Base-by-base conservation (phyloP, 129 eudicot species). In the Tagetes patula region DNA sequence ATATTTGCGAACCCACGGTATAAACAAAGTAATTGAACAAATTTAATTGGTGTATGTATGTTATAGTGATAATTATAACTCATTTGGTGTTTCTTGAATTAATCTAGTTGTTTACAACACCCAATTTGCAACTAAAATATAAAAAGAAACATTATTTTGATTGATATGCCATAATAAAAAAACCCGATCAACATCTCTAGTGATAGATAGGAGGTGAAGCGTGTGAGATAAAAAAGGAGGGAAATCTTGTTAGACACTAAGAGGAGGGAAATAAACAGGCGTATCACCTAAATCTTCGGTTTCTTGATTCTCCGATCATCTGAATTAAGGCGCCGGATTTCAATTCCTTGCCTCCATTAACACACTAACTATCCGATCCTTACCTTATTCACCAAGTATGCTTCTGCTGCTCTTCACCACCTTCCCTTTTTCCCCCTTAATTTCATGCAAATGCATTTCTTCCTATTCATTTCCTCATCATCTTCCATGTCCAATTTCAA, bases 371-470 rank as follows among this genome's bases (percentile, higher is more conserved):
- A 78, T 86, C 78, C 87, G 83, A 88, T 81, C 73, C 90, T 79
- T 85, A 72, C 86, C 95, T 83, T 81, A 69, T 53, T 77, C 69
- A 78, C 72, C 86, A 85, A 88, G 90, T 81, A 39, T 39, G 41
- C 41, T 39, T 66, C 77, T 38, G 65, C 20, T 72, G 66, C 68
- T 64, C 82, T 74, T 67, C 53, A 30, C 76, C 74, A 75, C 46
- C 80, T 63, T 49, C 65, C 39, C 43, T 75, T 41, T 66, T 50
- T 32, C 70, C 38, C 42, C n/a, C 27, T 20, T 20, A 20, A 20
- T 53, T 70, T 65, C 67, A 67, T 60, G 47, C 40, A 14, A 49
- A 70, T 30, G 30, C 46, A 33, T 46, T 70, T 2, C 52, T 27
- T 20, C 45, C 52, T 66, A 3, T 61, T 64, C 70, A 3, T 61